Percentiles rank a stretch among this genome's conserved stretches.
Evolutionary conservation across 352 stramenopile genomes (phyloP).

Genomic region (Phytophthora cryptogea): DNA sequence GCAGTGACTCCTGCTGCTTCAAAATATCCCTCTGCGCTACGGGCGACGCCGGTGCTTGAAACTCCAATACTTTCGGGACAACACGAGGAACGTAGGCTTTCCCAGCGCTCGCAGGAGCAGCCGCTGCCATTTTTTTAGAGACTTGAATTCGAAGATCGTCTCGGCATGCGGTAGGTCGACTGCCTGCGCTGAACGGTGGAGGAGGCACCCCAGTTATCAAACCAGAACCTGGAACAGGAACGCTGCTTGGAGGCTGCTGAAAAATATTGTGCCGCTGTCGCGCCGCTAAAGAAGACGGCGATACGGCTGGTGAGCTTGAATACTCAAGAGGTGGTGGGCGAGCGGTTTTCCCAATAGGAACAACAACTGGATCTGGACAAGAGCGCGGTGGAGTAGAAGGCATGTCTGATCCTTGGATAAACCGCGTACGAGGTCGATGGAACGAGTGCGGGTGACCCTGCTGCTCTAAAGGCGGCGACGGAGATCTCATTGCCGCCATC

Average conservation of each 20-base stretch:
- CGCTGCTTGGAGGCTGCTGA: constrained; percentile 21
- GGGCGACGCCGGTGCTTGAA: constrained; percentile 59
- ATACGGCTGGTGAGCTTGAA: constrained; percentile 35
- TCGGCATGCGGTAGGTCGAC: constrained; percentile 33
- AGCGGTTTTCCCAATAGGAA: constrained; percentile 2
- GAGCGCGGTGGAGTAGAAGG: constrained; percentile 12
- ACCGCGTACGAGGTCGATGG: constrained; percentile 28
- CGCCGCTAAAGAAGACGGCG: constrained; percentile 30
- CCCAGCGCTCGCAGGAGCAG: constrained; percentile 22
- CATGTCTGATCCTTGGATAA: constrained; percentile 19
- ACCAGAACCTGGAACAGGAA: constrained; percentile 1
- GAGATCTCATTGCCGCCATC: constrained; percentile 14
- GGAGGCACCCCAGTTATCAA: constrained; percentile 13
- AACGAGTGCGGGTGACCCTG: constrained; percentile 22
- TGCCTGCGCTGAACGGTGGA: constrained; percentile 16
- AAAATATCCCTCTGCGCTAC: constrained; percentile 67
- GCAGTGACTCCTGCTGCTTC: constrained; percentile 59
- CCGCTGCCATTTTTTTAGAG: constrained; percentile 77
- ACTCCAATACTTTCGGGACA: constrained; percentile 32
- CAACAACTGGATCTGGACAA: constrained; percentile 7
- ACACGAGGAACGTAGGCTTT: constrained; percentile 2
- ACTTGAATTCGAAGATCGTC: constrained; percentile 77
- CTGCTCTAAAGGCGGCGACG: constrained; percentile 23
- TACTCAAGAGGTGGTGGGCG: constrained; percentile 37
- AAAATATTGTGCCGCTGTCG: constrained; percentile 31